Evolutionary conservation across 805 yeast species (phyloP).

Genomic region (Yamadazyma kitorensis): DNA sequence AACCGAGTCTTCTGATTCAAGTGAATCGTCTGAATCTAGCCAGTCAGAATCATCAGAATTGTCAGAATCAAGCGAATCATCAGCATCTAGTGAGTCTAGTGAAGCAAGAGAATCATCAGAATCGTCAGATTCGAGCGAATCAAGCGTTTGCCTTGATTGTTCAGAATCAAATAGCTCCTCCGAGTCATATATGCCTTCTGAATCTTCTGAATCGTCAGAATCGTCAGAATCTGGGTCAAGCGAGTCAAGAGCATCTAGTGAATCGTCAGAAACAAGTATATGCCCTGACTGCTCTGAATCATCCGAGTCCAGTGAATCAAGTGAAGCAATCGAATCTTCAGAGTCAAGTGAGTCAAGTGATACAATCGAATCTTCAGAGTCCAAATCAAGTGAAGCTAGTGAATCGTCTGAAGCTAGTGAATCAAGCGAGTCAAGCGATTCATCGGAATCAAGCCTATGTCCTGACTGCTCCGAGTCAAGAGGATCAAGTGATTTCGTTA

Average conservation of each 20-base stretch:
- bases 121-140: too few species aligned
- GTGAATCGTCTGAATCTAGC: constrained; percentile 1
- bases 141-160: too few species aligned
- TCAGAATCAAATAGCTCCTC: neutral
- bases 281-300: neutral
- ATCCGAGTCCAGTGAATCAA: neutral
- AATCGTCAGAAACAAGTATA: neutral
- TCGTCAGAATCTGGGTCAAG: neutral
- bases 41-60: constrained; percentile 3
- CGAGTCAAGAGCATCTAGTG: neutral
- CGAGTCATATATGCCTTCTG: neutral
- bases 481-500: neutral
- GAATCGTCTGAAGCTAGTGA: constrained; percentile 1
- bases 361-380: too few species aligned
- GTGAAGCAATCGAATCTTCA: neutral
- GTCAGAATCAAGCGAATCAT: too few species aligned
- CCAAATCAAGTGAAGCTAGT: neutral
- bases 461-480: constrained; percentile 1
- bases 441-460: constrained; percentile 7
- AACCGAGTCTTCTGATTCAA: neutral
- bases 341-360: constrained; percentile 1
- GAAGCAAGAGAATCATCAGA: too few species aligned
- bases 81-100: too few species aligned
- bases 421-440: constrained; percentile 1
- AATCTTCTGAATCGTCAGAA: neutral